Percentiles rank a stretch among this genome's conserved stretches.
Evolutionary conservation across 2,329 filamentous ascomycete genomes (phyloP).

Genomic region (Chaetomium olivaceum): DNA sequence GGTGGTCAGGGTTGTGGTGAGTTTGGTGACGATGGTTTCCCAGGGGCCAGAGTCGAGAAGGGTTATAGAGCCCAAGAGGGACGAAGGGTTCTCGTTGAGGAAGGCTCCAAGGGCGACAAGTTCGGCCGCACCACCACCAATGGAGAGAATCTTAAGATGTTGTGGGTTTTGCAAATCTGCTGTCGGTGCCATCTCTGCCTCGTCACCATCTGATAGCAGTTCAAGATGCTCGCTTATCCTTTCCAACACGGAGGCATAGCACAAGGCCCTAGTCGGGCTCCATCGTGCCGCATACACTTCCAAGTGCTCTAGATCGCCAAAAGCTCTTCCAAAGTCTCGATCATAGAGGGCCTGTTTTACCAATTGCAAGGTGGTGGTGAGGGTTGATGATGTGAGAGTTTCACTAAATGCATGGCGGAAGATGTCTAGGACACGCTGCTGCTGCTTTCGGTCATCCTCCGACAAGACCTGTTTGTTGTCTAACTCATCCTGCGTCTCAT

Average conservation of each 20-base stretch:
- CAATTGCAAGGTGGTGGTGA: constrained; percentile 66
- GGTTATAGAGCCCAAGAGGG: constrained; percentile 47
- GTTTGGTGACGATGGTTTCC: constrained; percentile 59
- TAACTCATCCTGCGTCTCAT: neutral
- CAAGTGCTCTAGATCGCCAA: constrained; percentile 69
- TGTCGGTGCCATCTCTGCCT: neutral
- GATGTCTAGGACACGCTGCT: constrained; percentile 60
- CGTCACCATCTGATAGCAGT: constrained; percentile 9
- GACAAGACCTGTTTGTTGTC: constrained; percentile 8
- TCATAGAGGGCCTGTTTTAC: constrained; percentile 85
- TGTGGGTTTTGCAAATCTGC: neutral
- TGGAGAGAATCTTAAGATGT: constrained; percentile 46
- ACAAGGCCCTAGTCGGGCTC: constrained; percentile 83
- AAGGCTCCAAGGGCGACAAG: constrained; percentile 56
- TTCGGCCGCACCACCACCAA: constrained; percentile 63
- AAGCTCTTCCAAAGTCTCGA: constrained; percentile 80
- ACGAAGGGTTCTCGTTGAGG: constrained; percentile 35
- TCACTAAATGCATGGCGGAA: constrained; percentile 66
- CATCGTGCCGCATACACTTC: constrained; percentile 85
- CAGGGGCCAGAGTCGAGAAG: constrained; percentile 86
- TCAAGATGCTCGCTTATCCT: constrained; percentile 41
- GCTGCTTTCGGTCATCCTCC: constrained; percentile 24
- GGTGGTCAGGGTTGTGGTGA: constrained; percentile 58
- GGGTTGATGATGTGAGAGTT: constrained; percentile 48
- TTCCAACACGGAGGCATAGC: constrained; percentile 65